A percentile compares a stretch with the other conserved stretches of the same genome.
phyloP scores from a whole-genome alignment of 2,329 filamentous ascomycete species.

The Cladophialophora psammophila region DNA sequence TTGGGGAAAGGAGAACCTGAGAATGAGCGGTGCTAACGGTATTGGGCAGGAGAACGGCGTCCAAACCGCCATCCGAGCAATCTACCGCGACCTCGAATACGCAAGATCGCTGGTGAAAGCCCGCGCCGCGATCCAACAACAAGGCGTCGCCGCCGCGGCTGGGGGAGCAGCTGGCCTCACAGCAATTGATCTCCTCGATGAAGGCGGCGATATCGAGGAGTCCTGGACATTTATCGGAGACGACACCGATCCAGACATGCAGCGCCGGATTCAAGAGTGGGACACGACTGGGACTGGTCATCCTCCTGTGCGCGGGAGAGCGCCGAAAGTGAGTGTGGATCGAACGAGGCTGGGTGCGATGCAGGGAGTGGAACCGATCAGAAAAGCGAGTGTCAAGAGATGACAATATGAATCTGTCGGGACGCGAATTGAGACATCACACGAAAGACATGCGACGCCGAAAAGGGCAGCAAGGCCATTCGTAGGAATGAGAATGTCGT shows the following conservation, averaged over 20 bases:
- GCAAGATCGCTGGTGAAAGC: slow-evolving; percentile 82
- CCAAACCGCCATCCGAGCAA: slow-evolving; percentile 85
- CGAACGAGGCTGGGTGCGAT: slow-evolving; percentile 25
- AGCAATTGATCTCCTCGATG: slow-evolving; percentile 46
- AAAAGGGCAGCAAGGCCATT: neutral
- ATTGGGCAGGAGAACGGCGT: slow-evolving; percentile 80
- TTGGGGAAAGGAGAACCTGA: neutral
- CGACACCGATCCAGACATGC: slow-evolving; percentile 57
- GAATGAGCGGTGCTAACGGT: neutral
- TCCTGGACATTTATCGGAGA: slow-evolving; percentile 90
- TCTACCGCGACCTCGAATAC: slow-evolving; percentile 95
- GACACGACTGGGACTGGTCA: slow-evolving; percentile 17
- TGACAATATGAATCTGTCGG: slow-evolving; percentile 6
- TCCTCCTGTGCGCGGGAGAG: slow-evolving; percentile 26
- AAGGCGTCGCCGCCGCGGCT: slow-evolving; percentile 34
- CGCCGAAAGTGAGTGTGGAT: slow-evolving; percentile 32
- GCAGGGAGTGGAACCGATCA: slow-evolving; percentile 34
- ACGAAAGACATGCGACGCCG: slow-evolving; percentile 7
- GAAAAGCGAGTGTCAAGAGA: slow-evolving; percentile 29
- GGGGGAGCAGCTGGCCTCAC: slow-evolving; percentile 40
- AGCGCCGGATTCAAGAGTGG: slow-evolving; percentile 46
- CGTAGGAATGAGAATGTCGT: neutral
- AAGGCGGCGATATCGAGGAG: slow-evolving; percentile 69
- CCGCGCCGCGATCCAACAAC: slow-evolving; percentile 40
- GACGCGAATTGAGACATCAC: neutral